These are phyloP conservation scores for Sungouiella blattae DNA, from an alignment of 805 yeast genomes.

Conservation along the genomic window DNA sequence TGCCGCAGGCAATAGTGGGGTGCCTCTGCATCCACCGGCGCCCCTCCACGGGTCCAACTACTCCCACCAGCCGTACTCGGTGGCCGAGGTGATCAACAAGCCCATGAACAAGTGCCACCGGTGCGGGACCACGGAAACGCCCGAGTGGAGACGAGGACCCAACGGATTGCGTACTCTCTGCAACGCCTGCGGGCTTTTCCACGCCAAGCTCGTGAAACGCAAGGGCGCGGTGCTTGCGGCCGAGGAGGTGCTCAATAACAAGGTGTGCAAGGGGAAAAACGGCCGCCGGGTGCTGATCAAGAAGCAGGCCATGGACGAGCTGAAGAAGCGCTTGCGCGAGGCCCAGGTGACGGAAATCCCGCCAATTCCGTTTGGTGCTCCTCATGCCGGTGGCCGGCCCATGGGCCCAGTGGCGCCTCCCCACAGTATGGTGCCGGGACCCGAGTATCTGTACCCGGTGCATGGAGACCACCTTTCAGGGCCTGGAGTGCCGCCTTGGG, in stretches of 20 bases:
- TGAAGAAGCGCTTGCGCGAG: conserved; percentile 3
- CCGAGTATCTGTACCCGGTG: not conserved
- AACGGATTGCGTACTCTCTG: conserved; percentile 44
- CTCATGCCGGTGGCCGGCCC: no score
- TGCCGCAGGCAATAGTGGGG: conserved; percentile 2
- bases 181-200: conserved; percentile 43
- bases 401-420: no score
- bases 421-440: no score
- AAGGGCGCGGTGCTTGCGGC: conserved; percentile 29
- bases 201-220: conserved; percentile 35
- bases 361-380: conserved; percentile 4
- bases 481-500: no score
- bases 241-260: conserved; percentile 39
- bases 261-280: conserved; percentile 42
- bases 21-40: no score
- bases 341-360: conserved; percentile 9
- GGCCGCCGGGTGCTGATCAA: conserved; percentile 39
- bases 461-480: no score
- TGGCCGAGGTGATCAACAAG: conserved; percentile 14
- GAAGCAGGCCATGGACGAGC: conserved; percentile 13
- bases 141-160: conserved; percentile 45
- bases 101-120: conserved; percentile 39
- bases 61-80: no score
- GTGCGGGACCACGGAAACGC: conserved; percentile 45
- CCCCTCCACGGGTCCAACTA: no score